Evolutionary conservation across 495 filamentous ascomycete genomes (phyloP).

Genomic region (Podospora bellae-mahoneyi): DNA sequence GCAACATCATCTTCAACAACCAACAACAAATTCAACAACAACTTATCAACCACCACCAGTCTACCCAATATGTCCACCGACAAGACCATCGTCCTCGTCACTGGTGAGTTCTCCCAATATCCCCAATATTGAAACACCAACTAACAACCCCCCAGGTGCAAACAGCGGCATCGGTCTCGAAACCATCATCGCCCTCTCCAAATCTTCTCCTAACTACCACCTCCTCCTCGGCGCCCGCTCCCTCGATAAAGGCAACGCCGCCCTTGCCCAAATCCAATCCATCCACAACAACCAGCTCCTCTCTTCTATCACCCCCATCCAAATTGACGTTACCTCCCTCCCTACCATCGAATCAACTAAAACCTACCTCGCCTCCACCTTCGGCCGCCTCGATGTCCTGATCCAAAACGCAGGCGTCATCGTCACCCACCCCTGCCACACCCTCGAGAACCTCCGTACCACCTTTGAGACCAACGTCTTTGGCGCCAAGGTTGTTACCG

Average conservation of each 20-base stretch:
- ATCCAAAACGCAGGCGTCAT: slow-evolving; percentile 50
- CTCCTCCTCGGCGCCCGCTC: slow-evolving; percentile 46
- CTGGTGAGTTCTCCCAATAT: slow-evolving; percentile 23
- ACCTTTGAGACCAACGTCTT: slow-evolving; percentile 52
- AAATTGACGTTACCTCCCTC: slow-evolving; percentile 48
- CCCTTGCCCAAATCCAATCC: slow-evolving; percentile 36
- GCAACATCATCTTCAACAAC: neutral
- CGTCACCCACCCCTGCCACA: slow-evolving; percentile 23
- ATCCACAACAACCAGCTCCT: slow-evolving; percentile 9
- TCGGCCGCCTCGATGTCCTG: slow-evolving; percentile 45
- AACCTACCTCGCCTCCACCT: slow-evolving; percentile 31
- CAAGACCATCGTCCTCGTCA: slow-evolving; percentile 37
- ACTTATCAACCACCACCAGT: neutral
- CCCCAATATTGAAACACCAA: neutral
- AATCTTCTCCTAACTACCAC: slow-evolving; percentile 39
- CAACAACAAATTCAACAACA: too few species aligned
- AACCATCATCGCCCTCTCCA: slow-evolving; percentile 42
- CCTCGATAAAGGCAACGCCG: slow-evolving; percentile 42
- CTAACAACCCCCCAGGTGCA: slow-evolving; percentile 24
- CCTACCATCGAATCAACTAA: slow-evolving; percentile 40
- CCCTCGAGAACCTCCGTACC: slow-evolving; percentile 27
- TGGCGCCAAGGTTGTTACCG: slow-evolving; percentile 44
- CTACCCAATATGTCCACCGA: slow-evolving; percentile 13
- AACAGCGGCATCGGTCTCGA: slow-evolving; percentile 53
- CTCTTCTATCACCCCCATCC: slow-evolving; percentile 30